Base-by-base conservation (phyloP, 805 yeast genomes). In the Torulaspora maleeae region DNA sequence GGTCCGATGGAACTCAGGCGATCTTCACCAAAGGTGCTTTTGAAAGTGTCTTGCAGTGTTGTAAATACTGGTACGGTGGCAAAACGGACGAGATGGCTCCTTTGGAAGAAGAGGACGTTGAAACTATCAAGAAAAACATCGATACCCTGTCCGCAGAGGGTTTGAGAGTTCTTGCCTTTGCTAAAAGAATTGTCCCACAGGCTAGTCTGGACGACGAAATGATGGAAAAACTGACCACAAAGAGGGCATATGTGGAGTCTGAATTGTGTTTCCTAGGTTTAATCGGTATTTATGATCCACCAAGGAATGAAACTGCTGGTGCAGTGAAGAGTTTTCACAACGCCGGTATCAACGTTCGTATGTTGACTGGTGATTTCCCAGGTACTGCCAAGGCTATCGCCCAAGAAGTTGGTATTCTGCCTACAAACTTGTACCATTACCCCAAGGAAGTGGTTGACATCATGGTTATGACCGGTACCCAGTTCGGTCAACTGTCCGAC, bases 271-370 rank as follows among this genome's bases (percentile, higher is more conserved):
- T 91, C 60, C 75, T 83, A 53, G 99, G 99, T 6, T 66, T 93
- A 36, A 75, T 88, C 52, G 98, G 97, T 49, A 89, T 93, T 88
- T 88, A 88, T 56, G 99, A 93, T 69, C 99, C 99, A 8, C 99
- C 99, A 44, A 79, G 99, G 60, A 83, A 87, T 10, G 83, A 83
- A 54, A 96, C 93, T 5, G 76, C 79, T 30, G 71, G 74, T 41
- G 85, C 96, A 1, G 79, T 93, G 44, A 75, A 85, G 27, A 72
- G 79, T 53, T 76, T 93, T 49, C 79, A 89, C 74, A 79, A 80
- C 57, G 96, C 97, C 45, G 96, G 98, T 38, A 97, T 93, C 36
- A 95, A 88, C 56, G 95, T 93, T n/a, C 86, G 91, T 44, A 93
- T 93, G 98, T 86, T 93, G 54, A 93, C 99, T 7, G 96, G 96